Conservation (phyloP, 1,139 yeast genomes). For the Candida labiduridarum region DNA sequence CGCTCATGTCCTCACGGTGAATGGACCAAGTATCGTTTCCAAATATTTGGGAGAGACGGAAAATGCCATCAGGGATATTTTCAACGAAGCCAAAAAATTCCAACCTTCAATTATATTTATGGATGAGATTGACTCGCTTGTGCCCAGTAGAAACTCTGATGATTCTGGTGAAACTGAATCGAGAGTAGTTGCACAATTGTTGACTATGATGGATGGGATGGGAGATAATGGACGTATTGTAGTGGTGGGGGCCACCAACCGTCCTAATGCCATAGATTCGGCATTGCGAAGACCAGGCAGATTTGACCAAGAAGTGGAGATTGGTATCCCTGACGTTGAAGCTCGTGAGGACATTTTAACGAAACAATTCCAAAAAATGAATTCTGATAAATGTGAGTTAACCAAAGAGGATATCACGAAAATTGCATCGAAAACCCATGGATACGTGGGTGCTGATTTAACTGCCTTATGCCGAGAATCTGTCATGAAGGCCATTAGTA, state of each 20-base stretch:
- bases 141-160: conserved; percentile 78
- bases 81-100: conserved; percentile 77
- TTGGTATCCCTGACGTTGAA: conserved; percentile 75
- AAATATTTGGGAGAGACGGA: conserved; percentile 95
- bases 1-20: conserved; percentile 83
- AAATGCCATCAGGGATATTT: conserved; percentile 74
- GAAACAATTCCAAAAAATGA: conserved; percentile 66
- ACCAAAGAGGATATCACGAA: conserved; percentile 51
- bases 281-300: conserved; percentile 66
- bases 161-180: conserved; percentile 89
- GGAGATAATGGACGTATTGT: conserved; percentile 71
- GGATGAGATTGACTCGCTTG: conserved; percentile 91
- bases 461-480: conserved; percentile 87
- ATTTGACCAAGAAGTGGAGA: conserved; percentile 83
- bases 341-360: conserved; percentile 64
- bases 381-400: conserved; percentile 54
- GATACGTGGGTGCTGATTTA: conserved; percentile 80
- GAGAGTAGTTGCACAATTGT: conserved; percentile 83
- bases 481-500: conserved; percentile 78
- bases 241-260: conserved; percentile 77
- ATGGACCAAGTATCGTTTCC: conserved; percentile 91
- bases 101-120: conserved; percentile 87
- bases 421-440: conserved; percentile 67
- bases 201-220: conserved; percentile 90
- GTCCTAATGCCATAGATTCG: conserved; percentile 76